A percentile compares a stretch with the other conserved stretches of the same genome.
Conservation (phyloP, 805 yeast species). For the Cyberlindnera maritima region DNA sequence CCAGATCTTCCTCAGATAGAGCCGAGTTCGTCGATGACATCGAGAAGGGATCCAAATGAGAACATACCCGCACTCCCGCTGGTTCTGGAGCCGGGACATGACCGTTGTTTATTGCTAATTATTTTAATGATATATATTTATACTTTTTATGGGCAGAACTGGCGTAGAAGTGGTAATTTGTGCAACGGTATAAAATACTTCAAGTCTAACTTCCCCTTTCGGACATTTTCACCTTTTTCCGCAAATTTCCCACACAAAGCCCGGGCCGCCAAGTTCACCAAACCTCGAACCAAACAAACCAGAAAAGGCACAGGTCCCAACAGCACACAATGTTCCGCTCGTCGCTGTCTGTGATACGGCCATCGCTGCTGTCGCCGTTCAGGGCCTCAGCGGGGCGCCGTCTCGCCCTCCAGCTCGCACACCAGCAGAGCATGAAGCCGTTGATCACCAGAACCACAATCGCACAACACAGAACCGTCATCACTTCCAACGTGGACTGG, state of each 20-base stretch:
- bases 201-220: neutral
- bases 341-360: conserved; percentile 1
- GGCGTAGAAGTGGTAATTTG: neutral
- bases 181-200: neutral
- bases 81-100: neutral
- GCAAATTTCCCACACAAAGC: neutral
- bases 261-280: no score
- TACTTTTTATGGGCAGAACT: neutral
- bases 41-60: neutral
- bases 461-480: conserved; percentile 31
- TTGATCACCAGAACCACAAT: neutral
- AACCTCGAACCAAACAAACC: neutral
- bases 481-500: conserved; percentile 82
- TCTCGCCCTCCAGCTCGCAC: neutral
- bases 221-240: neutral
- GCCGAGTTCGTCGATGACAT: conserved; percentile 1
- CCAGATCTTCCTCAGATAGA: conserved; percentile 6
- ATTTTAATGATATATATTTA: neutral
- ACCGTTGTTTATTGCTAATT: neutral
- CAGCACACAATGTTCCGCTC: neutral
- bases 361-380: neutral
- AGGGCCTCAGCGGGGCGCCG: conserved; percentile 1
- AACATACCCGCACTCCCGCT: neutral
- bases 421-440: neutral
- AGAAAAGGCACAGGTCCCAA: neutral